Base-by-base conservation (phyloP, 1,284 basidiomycete species). In the Mrakiaceae sp. region DNA sequence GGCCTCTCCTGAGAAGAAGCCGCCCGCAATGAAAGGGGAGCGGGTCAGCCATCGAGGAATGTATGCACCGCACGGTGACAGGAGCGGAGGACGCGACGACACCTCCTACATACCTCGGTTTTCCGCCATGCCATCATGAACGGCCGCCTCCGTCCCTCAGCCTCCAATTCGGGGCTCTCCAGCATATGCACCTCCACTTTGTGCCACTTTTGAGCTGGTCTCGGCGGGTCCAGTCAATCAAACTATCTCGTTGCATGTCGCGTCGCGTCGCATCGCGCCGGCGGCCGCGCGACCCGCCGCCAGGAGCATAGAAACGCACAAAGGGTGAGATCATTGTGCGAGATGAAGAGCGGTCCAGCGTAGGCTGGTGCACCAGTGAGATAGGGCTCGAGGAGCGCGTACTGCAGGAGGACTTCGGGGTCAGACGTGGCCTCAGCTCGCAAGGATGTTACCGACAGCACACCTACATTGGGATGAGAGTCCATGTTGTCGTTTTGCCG, bases 171-270 rank as follows among this genome's bases (percentile, higher is more conserved):
- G 40, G 40, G 11, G 54, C n/a, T 67, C 68, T 40, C 67, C 57
- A 77, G 66, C 8, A 63, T 50, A 6, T 71, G 57, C 0, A 72
- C 62, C 12, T 73, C 68, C 2, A 77, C 68, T 63, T 75, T 71
- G n/a, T 67, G 64, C 77, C 77, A 78, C 69, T 75, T 74, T 44
- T 76, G 72, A 47, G 76, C 77, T 76, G 51, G 54, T n/a, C 39
- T 7, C 16, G 52, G 16, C 16, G 40, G 40, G 52, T 10, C 16
- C 16, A 12, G 52, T 11, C n/a, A 54, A 39, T 10, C 5, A 5
- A 46, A 48, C 10, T 2, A 39, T 10, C 43, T 9, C 47, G 27
- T 9, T 7, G 9, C 16, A 49, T 44, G 10, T 54, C 42, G 27
- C 27, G 27, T 11, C n/a, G 40, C n/a, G 40, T 57, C 40, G 11